Conservation (phyloP, 192 early-diverging fungal genomes). For the Paraglomus occultum region DNA sequence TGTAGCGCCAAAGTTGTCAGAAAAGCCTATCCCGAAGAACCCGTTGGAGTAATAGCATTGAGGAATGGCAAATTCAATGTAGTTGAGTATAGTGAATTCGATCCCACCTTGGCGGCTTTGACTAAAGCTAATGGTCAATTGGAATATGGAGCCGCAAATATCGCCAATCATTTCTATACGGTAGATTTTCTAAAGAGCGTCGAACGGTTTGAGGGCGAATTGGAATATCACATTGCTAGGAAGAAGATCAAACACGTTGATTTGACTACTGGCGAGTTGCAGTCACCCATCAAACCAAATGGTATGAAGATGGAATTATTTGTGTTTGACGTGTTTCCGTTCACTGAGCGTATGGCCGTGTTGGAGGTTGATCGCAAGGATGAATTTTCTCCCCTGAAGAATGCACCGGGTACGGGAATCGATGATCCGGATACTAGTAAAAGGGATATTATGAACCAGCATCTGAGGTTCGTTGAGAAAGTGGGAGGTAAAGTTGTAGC, state of each 20-base stretch:
- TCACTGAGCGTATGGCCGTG: conserved; percentile 82
- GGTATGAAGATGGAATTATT: conserved; percentile 99
- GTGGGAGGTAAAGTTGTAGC: conserved; percentile 78
- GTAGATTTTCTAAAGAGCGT: conserved; percentile 85
- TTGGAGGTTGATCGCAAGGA: conserved; percentile 90
- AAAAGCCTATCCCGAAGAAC: conserved; percentile 82
- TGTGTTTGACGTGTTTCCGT: conserved; percentile 99
- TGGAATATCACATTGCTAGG: conserved; percentile 96
- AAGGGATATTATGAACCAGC: conserved; percentile 84
- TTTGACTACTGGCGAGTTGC: conserved; percentile 63
- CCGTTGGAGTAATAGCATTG: conserved; percentile 94
- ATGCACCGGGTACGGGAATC: conserved; percentile 81
- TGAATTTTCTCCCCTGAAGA: conserved; percentile 98
- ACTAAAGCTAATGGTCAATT: conserved; percentile 70
- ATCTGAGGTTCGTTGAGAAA: conserved; percentile 79
- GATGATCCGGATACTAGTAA: conserved; percentile 95
- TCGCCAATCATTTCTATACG: conserved; percentile 99
- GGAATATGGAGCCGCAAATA: conserved; percentile 90
- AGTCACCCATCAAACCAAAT: conserved; percentile 77
- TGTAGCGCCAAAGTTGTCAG: conserved; percentile 96
- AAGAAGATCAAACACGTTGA: conserved; percentile 98
- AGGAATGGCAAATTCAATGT: conserved; percentile 81
- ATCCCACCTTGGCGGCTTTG: conserved; percentile 63
- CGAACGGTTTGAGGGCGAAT: conserved; percentile 73
- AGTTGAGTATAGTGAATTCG: conserved; percentile 97